Evolutionary conservation across 306 rosid genomes (phyloP).

Genomic region (Aeschynomene evenia): DNA sequence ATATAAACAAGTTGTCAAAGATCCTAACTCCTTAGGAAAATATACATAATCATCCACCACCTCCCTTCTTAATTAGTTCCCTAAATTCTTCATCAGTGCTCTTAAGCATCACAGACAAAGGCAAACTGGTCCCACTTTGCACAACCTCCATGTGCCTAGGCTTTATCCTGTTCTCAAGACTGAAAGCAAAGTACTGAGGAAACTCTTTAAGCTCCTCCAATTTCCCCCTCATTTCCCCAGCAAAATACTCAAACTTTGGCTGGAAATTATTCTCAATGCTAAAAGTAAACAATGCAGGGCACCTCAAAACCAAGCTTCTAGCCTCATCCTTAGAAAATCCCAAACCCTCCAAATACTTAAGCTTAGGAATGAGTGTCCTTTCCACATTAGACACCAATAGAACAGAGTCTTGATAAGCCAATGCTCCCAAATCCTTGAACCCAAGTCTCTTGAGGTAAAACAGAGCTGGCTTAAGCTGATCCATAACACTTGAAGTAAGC

Average conservation of each 20-base stretch:
- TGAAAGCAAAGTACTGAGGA: conserved; percentile 87
- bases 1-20: conserved; percentile 23
- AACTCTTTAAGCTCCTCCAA: conserved; percentile 70
- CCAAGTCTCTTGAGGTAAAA: conserved; percentile 77
- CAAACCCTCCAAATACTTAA: conserved; percentile 52
- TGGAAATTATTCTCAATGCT: conserved; percentile 76
- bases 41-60: conserved; percentile 19
- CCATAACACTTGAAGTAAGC: conserved; percentile 67
- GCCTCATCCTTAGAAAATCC: conserved; percentile 58
- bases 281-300: conserved; percentile 81
- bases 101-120: conserved; percentile 76
- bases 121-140: conserved; percentile 45
- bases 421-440: conserved; percentile 52
- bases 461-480: conserved; percentile 80
- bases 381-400: conserved; percentile 81
- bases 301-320: conserved; percentile 67
- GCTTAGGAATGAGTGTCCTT: conserved; percentile 71
- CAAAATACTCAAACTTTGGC: conserved; percentile 74
- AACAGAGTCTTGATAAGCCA: conserved; percentile 70
- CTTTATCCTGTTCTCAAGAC: conserved; percentile 89
- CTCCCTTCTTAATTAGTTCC: conserved; percentile 36
- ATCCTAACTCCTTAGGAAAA: not conserved
- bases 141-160: conserved; percentile 67
- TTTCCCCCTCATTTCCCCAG: conserved; percentile 54
- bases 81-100: conserved; percentile 74